A percentile compares a stretch with the other conserved stretches of the same genome.
phyloP scores from a whole-genome alignment of 441 rosid genomes.

The Euphorbia neoarborescens region DNA sequence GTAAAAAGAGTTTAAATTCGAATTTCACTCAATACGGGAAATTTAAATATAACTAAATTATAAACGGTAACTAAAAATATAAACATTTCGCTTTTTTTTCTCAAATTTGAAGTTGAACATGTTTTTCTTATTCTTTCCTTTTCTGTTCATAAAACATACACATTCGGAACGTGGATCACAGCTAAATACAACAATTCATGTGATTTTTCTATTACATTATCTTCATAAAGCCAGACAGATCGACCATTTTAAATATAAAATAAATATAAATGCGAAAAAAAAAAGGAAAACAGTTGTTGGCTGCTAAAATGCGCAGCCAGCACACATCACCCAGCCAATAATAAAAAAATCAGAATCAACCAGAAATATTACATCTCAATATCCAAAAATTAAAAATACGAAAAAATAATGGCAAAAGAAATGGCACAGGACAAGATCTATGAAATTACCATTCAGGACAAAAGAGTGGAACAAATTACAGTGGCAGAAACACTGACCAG shows the following conservation, averaged over 20 bases:
- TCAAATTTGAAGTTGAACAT: too few relatives aligned
- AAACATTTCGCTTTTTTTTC: too few relatives aligned
- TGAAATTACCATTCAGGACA: slow-evolving; percentile 40
- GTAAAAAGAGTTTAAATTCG: too few relatives aligned
- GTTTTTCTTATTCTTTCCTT: too few relatives aligned
- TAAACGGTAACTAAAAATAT: too few relatives aligned
- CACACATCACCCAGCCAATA: slow-evolving; percentile 2
- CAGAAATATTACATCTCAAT: slow-evolving; percentile 4
- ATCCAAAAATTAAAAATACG: not conserved
- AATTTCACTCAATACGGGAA: too few relatives aligned
- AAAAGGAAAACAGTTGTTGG: not conserved
- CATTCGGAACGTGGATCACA: slow-evolving; percentile 19
- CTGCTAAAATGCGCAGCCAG: slow-evolving; percentile 16
- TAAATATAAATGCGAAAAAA: too few relatives aligned
- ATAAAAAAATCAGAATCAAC: slow-evolving; percentile 12
- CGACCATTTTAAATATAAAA: slow-evolving; percentile 13
- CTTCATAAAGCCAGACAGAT: slow-evolving; percentile 14
- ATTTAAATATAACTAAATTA: too few relatives aligned
- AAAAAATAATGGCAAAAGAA: not conserved
- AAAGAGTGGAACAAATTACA: slow-evolving; percentile 33
- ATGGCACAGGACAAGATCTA: slow-evolving; percentile 22
- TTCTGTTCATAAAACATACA: too few relatives aligned
- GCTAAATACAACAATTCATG: not conserved
- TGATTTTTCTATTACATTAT: not conserved
- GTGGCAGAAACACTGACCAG: slow-evolving; percentile 20